Percentiles rank a stretch among this genome's conserved stretches.
phyloP scores from a whole-genome alignment of 768 basidiomycete species.

The Boletus bicolor region DNA sequence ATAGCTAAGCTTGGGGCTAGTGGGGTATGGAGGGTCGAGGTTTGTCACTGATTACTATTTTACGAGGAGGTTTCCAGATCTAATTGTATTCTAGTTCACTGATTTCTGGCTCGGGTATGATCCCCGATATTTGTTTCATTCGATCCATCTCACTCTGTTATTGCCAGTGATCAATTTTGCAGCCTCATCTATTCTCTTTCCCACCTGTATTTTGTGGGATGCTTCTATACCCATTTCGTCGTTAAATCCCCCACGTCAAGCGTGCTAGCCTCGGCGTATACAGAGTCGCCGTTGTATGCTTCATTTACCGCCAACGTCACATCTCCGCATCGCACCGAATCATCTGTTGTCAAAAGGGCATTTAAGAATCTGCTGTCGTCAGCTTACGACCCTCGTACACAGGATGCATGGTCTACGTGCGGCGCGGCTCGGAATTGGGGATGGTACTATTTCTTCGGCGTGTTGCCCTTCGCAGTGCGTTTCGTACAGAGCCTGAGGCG shows the following conservation, averaged over 20 bases:
- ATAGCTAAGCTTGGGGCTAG: constrained; percentile 62
- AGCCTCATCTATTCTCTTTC: constrained; percentile 72
- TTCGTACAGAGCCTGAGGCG: constrained; percentile 84
- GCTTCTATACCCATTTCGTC: constrained; percentile 51
- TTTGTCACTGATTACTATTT: constrained; percentile 24
- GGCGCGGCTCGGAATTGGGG: constrained; percentile 52
- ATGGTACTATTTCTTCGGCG: constrained; percentile 51
- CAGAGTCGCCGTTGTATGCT: background rate
- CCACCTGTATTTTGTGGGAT: constrained; percentile 68
- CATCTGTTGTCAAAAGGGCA: background rate
- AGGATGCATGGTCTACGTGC: constrained; percentile 41
- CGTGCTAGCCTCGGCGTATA: background rate
- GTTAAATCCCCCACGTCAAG: background rate
- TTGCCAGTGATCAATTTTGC: constrained; percentile 70
- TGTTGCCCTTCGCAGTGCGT: constrained; percentile 71
- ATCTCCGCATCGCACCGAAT: background rate
- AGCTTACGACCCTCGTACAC: constrained; percentile 35
- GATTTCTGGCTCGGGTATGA: constrained; percentile 87
- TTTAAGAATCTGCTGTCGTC: background rate
- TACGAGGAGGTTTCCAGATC: background rate
- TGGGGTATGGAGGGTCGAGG: constrained; percentile 74
- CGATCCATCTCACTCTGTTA: background rate
- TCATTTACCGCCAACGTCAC: background rate
- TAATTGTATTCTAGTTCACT: constrained; percentile 48
- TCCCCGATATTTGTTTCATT: background rate